Evolutionary conservation across 306 rosid species (phyloP).

Genomic region (Lupinus albus): DNA sequence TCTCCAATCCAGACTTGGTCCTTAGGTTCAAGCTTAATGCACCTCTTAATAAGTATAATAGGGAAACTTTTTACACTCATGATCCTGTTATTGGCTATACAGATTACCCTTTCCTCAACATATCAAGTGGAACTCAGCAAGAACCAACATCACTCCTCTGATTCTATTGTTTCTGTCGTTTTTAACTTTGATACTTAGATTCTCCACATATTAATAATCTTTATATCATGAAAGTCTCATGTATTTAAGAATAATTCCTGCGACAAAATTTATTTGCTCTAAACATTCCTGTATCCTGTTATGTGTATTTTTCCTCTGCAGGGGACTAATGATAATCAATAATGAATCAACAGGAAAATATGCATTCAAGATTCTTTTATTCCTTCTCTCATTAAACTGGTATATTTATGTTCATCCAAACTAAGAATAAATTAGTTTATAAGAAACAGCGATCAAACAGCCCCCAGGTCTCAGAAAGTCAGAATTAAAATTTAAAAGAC

Average conservation of each 20-base stretch:
- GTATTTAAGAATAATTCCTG: neutral
- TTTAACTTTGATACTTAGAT: neutral
- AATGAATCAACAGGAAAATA: neutral
- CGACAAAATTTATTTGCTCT: neutral
- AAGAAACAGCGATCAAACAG: slow-evolving; percentile 39
- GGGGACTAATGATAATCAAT: neutral
- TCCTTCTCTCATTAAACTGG: too few species aligned
- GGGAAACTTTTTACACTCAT: slow-evolving; percentile 80
- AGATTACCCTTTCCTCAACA: slow-evolving; percentile 68
- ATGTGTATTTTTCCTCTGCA: neutral
- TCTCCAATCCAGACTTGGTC: slow-evolving; percentile 80
- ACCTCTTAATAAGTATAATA: slow-evolving; percentile 62
- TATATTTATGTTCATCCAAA: too few species aligned
- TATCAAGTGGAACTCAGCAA: slow-evolving; percentile 21
- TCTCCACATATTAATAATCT: neutral
- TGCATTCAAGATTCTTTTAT: neutral
- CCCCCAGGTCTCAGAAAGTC: too few species aligned
- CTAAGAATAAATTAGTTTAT: too few species aligned
- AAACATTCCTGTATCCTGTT: neutral
- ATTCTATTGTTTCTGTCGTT: slow-evolving; percentile 19
- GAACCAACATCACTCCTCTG: slow-evolving; percentile 57
- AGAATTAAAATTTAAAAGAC: too few species aligned
- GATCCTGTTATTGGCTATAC: slow-evolving; percentile 87
- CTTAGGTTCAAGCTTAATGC: slow-evolving; percentile 66
- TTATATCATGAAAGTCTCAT: slow-evolving; percentile 5